Base-by-base conservation (phyloP, 1,284 basidiomycete genomes). In the Ustilago loliicola region DNA sequence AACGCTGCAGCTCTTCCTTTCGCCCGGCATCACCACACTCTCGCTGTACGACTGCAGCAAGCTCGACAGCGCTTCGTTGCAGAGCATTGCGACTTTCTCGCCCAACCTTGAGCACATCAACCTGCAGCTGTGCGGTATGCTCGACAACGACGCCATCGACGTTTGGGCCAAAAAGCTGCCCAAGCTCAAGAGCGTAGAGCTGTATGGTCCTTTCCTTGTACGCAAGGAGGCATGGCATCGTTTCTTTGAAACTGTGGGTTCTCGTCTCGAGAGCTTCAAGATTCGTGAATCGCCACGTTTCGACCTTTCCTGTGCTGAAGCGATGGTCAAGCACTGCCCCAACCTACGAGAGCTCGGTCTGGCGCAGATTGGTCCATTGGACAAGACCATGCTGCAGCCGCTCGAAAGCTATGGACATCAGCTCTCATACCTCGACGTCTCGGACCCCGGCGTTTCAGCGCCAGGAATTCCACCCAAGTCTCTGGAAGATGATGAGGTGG, bases 201-300 rank as follows among this genome's bases (percentile, higher is more conserved):
- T 99, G 7, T 91, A 94, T 29, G 96, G 93, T 0, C 94, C 95
- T 0, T 98, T 95, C 87, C 91, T 97, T 27, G 92, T 97, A 29
- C 91, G 92, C 52, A 88, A 90, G 8, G 88, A 90, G 7, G 91
- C 90, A 0, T 98, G 96, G 95, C 88, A 90, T 52, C 83, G 88
- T 0, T 95, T 97, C 87, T 91, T 98, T 86, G 87, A 89, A 51
- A 85, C 89, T 1, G 90, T 92, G 53, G 88, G 88, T n/a, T 61
- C 78, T n/a, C 84, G 88, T 2, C 89, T 98, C 7, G 89, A 91
- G 77, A 89, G 89, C 15, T 93, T 98, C 87, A 88, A 92, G 54
- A 91, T 98, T 74, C 93, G 85, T 4, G 83, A 87, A 84, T 94
- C 93, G 72, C 94, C 95, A 3, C 91, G 95, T 8, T 96, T 99